Percentiles rank a stretch among this genome's conserved stretches.
These are phyloP conservation scores for Toxoplasma gondii DNA, from an alignment of 169 alveolate genomes.

Conservation along the genomic window DNA sequence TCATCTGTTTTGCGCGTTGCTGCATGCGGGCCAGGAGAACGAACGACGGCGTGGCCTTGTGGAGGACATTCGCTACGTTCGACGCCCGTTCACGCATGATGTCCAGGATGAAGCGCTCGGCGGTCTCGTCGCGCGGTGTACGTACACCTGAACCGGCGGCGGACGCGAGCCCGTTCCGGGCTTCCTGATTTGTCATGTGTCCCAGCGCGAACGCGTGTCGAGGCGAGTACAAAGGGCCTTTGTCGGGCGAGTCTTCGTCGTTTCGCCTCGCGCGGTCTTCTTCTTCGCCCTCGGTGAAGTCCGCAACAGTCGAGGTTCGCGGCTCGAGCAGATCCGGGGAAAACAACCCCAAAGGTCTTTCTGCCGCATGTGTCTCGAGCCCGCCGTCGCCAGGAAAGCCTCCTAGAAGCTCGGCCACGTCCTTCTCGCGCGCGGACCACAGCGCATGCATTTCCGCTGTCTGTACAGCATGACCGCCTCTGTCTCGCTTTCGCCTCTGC, in stretches of 20 bases:
- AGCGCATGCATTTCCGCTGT: not conserved
- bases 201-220: not conserved
- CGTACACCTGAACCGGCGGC: not conserved
- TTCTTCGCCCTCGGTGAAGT: not conserved
- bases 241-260: not conserved
- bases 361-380: not conserved
- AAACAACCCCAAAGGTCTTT: not conserved
- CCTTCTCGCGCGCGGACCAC: not conserved
- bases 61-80: not conserved
- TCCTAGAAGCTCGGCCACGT: not conserved
- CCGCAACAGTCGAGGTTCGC: not conserved
- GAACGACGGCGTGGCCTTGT: not conserved
- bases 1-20: not conserved
- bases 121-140: not conserved
- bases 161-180: not conserved
- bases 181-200: not conserved
- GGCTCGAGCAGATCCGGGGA: not conserved
- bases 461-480: not conserved
- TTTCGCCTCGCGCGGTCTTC: not conserved
- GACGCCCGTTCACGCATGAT: not conserved
- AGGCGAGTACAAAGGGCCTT: not conserved
- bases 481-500: not conserved
- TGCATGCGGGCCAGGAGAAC: not conserved
- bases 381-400: not conserved
- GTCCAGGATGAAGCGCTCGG: slow-evolving; percentile 4